Evolutionary conservation across 1,284 basidiomycete species (phyloP).

Genomic region (Trametes versicolor): DNA sequence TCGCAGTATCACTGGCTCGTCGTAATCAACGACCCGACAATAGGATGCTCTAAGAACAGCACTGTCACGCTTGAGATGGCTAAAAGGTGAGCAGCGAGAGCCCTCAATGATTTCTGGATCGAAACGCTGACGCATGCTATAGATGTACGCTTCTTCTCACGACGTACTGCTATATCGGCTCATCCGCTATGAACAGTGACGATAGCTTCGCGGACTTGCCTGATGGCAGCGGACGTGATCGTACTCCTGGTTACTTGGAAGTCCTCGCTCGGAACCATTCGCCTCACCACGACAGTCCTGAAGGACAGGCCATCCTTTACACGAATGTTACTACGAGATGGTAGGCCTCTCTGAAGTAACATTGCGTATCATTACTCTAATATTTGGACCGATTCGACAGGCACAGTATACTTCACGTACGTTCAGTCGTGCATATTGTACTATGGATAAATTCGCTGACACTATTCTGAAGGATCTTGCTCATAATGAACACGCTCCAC

Average conservation of each 20-base stretch:
- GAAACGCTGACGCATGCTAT: background rate
- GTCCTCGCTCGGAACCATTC: conserved; percentile 11
- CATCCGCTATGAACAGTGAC: background rate
- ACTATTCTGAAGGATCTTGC: background rate
- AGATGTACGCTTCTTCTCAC: conserved; percentile 1
- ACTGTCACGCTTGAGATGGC: conserved; percentile 12
- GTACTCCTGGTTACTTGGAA: conserved; percentile 18
- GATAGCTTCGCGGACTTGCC: conserved; percentile 17
- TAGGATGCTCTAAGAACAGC: conserved; percentile 13
- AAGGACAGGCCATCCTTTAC: conserved; percentile 13
- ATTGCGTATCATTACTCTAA: background rate
- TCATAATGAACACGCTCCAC: conserved; percentile 13
- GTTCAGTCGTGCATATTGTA: background rate
- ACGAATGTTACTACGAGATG: conserved; percentile 11
- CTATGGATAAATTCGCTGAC: background rate
- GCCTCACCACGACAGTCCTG: background rate
- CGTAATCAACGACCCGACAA: conserved; percentile 6
- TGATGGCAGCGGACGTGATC: conserved; percentile 17
- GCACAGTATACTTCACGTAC: conserved; percentile 16
- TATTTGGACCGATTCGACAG: background rate
- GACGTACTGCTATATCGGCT: background rate
- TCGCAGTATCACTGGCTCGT: conserved; percentile 20
- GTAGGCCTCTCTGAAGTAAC: background rate
- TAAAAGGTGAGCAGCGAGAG: conserved; percentile 1
- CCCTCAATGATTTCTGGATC: background rate